Base-by-base conservation (phyloP, 768 basidiomycete genomes). In the Hortiboletus campestris region DNA sequence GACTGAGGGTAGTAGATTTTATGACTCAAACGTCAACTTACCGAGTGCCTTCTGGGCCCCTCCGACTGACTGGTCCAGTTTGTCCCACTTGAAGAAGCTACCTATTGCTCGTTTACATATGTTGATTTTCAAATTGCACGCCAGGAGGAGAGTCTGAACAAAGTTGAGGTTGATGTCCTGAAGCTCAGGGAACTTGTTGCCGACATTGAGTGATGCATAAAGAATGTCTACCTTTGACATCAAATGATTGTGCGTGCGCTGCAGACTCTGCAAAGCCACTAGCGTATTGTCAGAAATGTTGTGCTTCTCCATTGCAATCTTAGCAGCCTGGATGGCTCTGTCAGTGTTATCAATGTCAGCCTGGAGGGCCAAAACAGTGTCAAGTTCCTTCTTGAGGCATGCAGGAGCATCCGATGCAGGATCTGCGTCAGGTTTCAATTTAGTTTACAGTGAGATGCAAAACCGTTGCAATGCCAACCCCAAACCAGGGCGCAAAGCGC, bases 41-140 rank as follows among this genome's bases (percentile, higher is more conserved):
- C 55, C 52, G n/a, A 61, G 43, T 7, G 73, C 49, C 29, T 73
- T 58, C 8, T 72, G 57, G 6, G 25, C 34, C 2, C 51, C 42
- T 14, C 51, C n/a, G 0, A 51, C 25, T 1, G 42, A 34, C 5
- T 5, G 17, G 14, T 51, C 49, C 2, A 42, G 20, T 17, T 51
- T 50, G 20, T 50, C 29, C 39, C 46, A 47, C 9, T 47, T 17
- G 3, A 40, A 49, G 12, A 49, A 40, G 14, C 48, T 49, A 0
- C 36, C 34, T 2, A 51, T 36, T 0, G 42, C 50, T 1, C 12
- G 11, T 36, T 51, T 51, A 2, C 32, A 2, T 13, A 51, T 51
- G 22, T 51, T 51, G 32, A 51, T 44, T 4, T 51, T 51, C 0
- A 51, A 9, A 35, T 51, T 25, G 3, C 9, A 3, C 6, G 31